Evolutionary conservation across 768 basidiomycete genomes (phyloP).

Genomic region (Leccinum aurantiacum): DNA sequence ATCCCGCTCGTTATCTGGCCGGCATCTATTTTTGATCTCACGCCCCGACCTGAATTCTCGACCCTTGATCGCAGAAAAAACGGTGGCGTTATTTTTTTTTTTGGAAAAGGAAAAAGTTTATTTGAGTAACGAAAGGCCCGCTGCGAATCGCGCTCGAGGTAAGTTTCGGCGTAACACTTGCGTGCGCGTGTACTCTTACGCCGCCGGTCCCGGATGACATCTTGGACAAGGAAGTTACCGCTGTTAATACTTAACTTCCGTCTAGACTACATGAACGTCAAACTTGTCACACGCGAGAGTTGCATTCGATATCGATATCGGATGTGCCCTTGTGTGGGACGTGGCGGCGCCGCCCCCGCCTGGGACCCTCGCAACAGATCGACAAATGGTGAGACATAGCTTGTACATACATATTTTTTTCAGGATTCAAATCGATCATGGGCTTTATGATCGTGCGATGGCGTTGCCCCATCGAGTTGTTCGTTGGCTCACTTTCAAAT

Average conservation of each 20-base stretch:
- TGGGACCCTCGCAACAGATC: background rate
- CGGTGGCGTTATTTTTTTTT: constrained; percentile 1
- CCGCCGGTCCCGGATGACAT: too few species aligned
- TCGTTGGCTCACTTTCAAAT: background rate
- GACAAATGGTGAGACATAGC: background rate
- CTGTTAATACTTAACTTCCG: background rate
- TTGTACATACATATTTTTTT: too few species aligned
- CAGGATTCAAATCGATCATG: background rate
- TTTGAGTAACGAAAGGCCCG: background rate
- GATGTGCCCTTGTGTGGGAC: too few species aligned
- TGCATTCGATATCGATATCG: background rate
- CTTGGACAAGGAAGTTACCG: too few species aligned
- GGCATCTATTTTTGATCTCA: background rate
- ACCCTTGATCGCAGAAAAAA: constrained; percentile 7
- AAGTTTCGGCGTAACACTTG: background rate
- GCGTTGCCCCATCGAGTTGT: background rate
- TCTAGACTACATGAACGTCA: background rate
- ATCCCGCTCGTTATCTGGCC: background rate
- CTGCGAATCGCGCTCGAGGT: background rate
- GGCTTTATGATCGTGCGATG: background rate
- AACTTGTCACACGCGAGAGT: background rate
- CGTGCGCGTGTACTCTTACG: background rate
- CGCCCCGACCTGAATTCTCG: background rate
- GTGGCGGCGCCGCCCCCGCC: background rate
- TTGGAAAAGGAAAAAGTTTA: background rate